Percentiles rank a stretch among this genome's conserved stretches.
phyloP scores from a whole-genome alignment of 2,329 filamentous ascomycete species.

The Ceratocystis alfenasii region DNA sequence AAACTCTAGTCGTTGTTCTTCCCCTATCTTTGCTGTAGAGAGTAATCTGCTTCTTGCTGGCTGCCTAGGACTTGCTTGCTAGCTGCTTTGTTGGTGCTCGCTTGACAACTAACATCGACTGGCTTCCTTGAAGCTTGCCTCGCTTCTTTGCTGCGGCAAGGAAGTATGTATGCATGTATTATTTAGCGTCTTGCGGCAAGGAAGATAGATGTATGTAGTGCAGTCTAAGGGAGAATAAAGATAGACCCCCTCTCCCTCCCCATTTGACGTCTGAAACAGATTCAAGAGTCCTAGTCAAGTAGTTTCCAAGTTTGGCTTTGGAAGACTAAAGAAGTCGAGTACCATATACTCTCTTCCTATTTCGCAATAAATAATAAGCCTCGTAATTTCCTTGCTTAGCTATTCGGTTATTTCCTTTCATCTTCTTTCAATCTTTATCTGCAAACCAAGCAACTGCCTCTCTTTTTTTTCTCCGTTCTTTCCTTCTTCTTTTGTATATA shows the following conservation, averaged over 20 bases:
- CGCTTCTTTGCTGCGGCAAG: background rate
- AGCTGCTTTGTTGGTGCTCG: too few species aligned
- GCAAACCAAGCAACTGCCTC: background rate
- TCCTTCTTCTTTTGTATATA: background rate
- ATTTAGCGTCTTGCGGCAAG: background rate
- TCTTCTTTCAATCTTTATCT: background rate
- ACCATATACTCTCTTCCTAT: background rate
- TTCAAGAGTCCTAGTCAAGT: background rate
- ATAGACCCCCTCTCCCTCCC: background rate
- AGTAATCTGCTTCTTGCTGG: too few species aligned
- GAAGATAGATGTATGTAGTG: background rate
- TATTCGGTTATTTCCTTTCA: background rate
- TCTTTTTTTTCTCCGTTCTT: background rate
- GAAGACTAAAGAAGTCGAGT: background rate
- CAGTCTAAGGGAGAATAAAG: background rate
- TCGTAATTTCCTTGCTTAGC: background rate
- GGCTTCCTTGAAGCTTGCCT: too few species aligned
- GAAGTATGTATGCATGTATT: background rate
- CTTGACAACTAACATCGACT: too few species aligned
- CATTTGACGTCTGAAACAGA: background rate
- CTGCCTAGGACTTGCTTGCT: too few species aligned
- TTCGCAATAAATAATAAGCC: background rate
- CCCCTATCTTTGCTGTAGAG: too few species aligned
- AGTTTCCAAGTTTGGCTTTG: background rate
- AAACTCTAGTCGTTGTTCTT: too few species aligned